Evolutionary conservation across 2,329 filamentous ascomycete species (phyloP).

Genomic region (Fusarium tjaetaba): DNA sequence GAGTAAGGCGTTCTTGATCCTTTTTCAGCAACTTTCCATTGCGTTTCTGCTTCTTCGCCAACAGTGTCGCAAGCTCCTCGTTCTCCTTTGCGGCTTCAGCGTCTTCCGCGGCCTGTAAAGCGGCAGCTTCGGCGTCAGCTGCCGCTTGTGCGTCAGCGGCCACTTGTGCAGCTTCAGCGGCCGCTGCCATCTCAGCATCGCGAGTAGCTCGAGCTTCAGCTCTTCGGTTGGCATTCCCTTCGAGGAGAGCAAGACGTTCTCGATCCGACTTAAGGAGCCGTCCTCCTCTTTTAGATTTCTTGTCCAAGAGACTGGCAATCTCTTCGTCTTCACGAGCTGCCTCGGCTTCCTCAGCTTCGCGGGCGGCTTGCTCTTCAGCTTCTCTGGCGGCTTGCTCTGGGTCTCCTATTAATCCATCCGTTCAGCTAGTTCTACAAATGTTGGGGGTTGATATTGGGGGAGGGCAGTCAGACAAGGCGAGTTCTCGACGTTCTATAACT

Average conservation of each 20-base stretch:
- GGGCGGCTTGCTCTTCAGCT: conserved; percentile 39
- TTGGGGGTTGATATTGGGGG: conserved; percentile 60
- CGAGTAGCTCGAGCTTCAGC: conserved; percentile 40
- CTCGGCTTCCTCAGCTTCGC: conserved; percentile 39
- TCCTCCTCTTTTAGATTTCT: conserved; percentile 47
- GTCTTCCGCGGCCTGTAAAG: conserved; percentile 46
- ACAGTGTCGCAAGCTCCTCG: conserved; percentile 29
- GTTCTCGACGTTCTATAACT: conserved; percentile 52
- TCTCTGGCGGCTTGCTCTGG: conserved; percentile 36
- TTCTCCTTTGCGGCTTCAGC: conserved; percentile 41
- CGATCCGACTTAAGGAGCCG: conserved; percentile 36
- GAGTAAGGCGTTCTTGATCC: conserved; percentile 34
- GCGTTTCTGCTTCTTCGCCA: conserved; percentile 36
- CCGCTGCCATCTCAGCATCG: conserved; percentile 17
- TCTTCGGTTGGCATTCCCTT: conserved; percentile 39
- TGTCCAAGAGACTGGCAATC: conserved; percentile 53
- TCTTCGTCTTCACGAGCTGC: conserved; percentile 46
- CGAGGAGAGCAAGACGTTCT: conserved; percentile 33
- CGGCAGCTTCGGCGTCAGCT: conserved; percentile 34
- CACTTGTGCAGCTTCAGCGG: conserved; percentile 31
- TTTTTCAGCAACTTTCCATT: conserved; percentile 34
- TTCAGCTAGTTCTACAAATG: conserved; percentile 58
- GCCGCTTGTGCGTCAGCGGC: conserved; percentile 28
- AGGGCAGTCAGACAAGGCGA: conserved; percentile 54
- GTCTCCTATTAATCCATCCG: conserved; percentile 48